Evolutionary conservation across 2,329 filamentous ascomycete genomes (phyloP).

Genomic region (Chaetomium globosum): DNA sequence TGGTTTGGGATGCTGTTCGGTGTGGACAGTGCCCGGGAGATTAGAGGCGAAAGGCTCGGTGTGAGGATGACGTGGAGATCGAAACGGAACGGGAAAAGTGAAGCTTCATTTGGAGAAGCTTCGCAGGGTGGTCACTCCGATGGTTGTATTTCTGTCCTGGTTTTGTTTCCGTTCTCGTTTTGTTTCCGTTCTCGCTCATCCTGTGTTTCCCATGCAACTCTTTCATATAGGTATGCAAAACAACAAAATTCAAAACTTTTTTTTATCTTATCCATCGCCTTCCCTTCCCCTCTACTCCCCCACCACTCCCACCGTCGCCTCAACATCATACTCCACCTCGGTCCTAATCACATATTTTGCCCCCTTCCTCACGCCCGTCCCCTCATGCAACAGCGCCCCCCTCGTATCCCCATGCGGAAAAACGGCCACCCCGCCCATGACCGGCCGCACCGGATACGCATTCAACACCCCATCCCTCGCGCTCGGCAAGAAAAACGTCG

Average conservation of each 20-base stretch:
- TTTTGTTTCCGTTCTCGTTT: slow-evolving; percentile 6
- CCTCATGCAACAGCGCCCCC: slow-evolving; percentile 10
- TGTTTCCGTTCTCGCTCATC: slow-evolving; percentile 4
- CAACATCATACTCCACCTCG: slow-evolving; percentile 8
- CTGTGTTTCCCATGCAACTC: background rate
- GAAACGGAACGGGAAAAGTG: background rate
- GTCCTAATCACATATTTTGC: slow-evolving; percentile 9
- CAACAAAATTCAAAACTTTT: slow-evolving; percentile 4
- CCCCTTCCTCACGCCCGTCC: slow-evolving; percentile 9
- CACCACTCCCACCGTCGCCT: slow-evolving; percentile 6
- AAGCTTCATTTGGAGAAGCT: slow-evolving; percentile 9
- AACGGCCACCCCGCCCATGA: slow-evolving; percentile 5
- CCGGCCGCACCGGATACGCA: slow-evolving; percentile 9
- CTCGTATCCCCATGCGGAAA: slow-evolving; percentile 4
- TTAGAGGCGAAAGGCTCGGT: background rate
- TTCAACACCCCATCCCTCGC: slow-evolving; percentile 6
- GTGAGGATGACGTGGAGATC: slow-evolving; percentile 3
- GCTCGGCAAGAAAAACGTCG: slow-evolving; percentile 11
- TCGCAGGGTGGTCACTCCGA: slow-evolving; percentile 1
- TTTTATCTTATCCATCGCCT: background rate
- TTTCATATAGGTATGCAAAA: slow-evolving; percentile 7
- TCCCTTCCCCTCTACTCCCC: slow-evolving; percentile 8
- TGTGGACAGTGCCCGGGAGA: too few species aligned
- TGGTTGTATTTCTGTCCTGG: slow-evolving; percentile 8
- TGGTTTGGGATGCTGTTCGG: too few species aligned